Percentiles rank a stretch among this genome's conserved stretches.
These are phyloP conservation scores for Hirschioporus abietinus DNA, from an alignment of 768 basidiomycete species.

Conservation along the genomic window DNA sequence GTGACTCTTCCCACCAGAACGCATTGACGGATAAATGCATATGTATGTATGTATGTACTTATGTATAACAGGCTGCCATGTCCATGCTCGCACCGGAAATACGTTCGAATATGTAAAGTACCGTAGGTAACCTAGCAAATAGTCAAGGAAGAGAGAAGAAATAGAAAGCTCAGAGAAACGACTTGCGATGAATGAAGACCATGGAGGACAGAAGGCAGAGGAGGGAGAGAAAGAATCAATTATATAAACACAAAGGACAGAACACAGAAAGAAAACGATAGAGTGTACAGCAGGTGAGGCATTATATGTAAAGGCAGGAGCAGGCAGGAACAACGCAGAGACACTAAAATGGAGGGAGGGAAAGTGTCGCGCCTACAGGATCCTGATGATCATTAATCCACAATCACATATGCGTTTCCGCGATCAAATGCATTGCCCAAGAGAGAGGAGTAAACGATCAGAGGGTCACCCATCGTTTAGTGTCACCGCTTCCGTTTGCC, in stretches of 20 bases:
- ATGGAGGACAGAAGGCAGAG: not conserved
- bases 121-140: not conserved
- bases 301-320: not conserved
- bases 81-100: not conserved
- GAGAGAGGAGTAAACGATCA: not conserved
- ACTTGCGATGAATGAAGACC: not conserved
- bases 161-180: not conserved
- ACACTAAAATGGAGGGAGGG: not conserved
- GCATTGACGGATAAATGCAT: not conserved
- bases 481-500: conserved; percentile 4
- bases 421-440: not conserved
- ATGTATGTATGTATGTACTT: not conserved
- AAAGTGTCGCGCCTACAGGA: not conserved
- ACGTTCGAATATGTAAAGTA: not conserved
- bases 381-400: not conserved
- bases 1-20: not conserved
- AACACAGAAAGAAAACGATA: not conserved
- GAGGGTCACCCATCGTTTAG: not conserved
- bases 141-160: not conserved
- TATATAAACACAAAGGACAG: not conserved
- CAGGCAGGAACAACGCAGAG: not conserved
- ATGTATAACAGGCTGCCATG: not conserved
- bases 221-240: not conserved
- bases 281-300: not conserved
- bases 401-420: not conserved